Percentiles rank a stretch among this genome's conserved stretches.
phyloP scores from a whole-genome alignment of 148 eudicot species.

The Vaccinium vitisidaea region DNA sequence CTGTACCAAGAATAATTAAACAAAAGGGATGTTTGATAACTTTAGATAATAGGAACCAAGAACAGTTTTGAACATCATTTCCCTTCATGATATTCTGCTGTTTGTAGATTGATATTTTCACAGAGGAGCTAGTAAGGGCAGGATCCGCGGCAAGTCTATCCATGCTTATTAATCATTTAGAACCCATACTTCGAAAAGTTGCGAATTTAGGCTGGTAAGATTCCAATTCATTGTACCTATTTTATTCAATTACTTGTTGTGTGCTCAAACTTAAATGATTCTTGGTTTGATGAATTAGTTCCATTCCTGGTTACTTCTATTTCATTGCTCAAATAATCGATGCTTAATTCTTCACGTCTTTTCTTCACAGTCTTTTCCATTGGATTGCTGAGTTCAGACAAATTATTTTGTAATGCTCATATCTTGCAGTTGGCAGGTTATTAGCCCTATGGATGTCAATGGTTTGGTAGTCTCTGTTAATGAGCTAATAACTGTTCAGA shows the following conservation, averaged over 20 bases:
- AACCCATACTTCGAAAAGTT: background rate
- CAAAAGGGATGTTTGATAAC: background rate
- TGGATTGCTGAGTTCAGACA: background rate
- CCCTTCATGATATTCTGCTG: background rate
- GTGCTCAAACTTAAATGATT: background rate
- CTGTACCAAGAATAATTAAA: background rate
- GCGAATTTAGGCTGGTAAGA: slow-evolving; percentile 17
- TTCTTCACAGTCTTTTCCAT: background rate
- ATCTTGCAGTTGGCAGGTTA: slow-evolving; percentile 17
- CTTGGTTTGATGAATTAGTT: background rate
- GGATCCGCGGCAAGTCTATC: slow-evolving; percentile 15
- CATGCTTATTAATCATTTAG: slow-evolving; percentile 12
- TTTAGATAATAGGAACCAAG: background rate
- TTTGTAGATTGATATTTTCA: slow-evolving; percentile 10
- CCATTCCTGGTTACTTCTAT: background rate
- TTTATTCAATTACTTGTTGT: background rate
- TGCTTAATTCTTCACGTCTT: background rate
- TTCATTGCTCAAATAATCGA: background rate
- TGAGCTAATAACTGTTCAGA: background rate
- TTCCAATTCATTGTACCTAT: background rate
- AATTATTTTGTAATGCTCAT: background rate
- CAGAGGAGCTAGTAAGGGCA: slow-evolving; percentile 11
- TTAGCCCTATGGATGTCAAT: slow-evolving; percentile 9
- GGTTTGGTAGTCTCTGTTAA: slow-evolving; percentile 12
- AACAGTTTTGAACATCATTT: background rate